These are phyloP conservation scores for Suillus decipiens DNA, from an alignment of 768 basidiomycete species.

Conservation along the genomic window DNA sequence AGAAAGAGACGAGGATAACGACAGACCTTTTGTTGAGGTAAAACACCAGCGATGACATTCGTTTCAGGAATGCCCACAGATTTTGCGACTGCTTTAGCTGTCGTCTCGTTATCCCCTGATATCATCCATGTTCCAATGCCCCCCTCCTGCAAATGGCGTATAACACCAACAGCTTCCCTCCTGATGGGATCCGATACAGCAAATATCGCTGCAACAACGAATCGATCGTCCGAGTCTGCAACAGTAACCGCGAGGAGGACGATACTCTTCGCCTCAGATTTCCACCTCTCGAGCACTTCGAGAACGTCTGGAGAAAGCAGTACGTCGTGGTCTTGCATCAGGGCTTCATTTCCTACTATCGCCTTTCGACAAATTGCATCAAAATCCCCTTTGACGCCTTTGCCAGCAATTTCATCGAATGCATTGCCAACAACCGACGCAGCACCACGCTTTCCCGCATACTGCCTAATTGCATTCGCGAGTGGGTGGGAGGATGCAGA, in stretches of 20 bases:
- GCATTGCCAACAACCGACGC: constrained; percentile 31
- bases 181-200: constrained; percentile 68
- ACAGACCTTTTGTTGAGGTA: constrained; percentile 77
- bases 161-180: constrained; percentile 54
- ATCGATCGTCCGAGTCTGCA: constrained; percentile 17
- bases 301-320: constrained; percentile 32
- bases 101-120: constrained; percentile 73
- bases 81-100: constrained; percentile 70
- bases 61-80: constrained; percentile 63
- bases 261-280: constrained; percentile 68
- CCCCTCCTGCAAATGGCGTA: constrained; percentile 51
- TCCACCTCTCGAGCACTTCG: constrained; percentile 52
- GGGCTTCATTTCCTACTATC: constrained; percentile 70
- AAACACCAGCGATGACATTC: constrained; percentile 77
- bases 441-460: constrained; percentile 40
- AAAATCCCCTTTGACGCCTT: constrained; percentile 60
- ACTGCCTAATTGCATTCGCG: constrained; percentile 56
- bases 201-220: constrained; percentile 50
- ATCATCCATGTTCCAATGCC: constrained; percentile 77
- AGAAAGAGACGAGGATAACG: background rate
- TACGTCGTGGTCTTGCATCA: constrained; percentile 54
- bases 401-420: constrained; percentile 65
- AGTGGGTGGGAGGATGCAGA: constrained; percentile 65
- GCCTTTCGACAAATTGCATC: constrained; percentile 40
- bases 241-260: constrained; percentile 54